phyloP scores from a whole-genome alignment of 1,139 yeast genomes.

The Kodamaea arcana region DNA sequence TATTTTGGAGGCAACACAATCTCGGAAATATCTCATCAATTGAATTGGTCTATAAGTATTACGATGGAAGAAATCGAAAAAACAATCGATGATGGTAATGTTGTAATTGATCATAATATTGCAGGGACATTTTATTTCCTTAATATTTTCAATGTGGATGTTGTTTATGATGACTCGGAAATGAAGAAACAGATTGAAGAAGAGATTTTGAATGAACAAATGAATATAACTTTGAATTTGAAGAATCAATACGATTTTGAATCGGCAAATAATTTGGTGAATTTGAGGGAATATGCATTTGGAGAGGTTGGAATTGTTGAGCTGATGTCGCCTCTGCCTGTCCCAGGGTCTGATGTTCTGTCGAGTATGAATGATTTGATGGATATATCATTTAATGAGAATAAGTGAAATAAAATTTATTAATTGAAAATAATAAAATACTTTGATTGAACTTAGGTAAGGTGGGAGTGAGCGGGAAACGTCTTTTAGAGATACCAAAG shows the following conservation, averaged over 20 bases:
- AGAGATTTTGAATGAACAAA: slow-evolving; percentile 20
- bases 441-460: no score
- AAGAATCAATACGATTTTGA: slow-evolving; percentile 12
- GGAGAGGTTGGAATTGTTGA: not conserved
- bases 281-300: slow-evolving; percentile 16
- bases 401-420: no score
- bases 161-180: slow-evolving; percentile 8
- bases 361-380: slow-evolving; percentile 4
- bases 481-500: no score
- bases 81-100: slow-evolving; percentile 52
- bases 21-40: slow-evolving; percentile 34
- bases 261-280: slow-evolving; percentile 16
- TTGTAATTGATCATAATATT: slow-evolving; percentile 65
- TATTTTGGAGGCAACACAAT: slow-evolving; percentile 34
- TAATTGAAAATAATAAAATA: no score
- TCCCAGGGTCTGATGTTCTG: slow-evolving; percentile 1
- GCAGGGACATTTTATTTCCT: slow-evolving; percentile 51
- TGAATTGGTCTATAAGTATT: slow-evolving; percentile 65
- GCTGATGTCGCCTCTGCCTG: not conserved
- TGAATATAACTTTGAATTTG: slow-evolving; percentile 14
- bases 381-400: slow-evolving; percentile 7
- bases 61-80: slow-evolving; percentile 64
- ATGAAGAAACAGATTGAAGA: slow-evolving; percentile 12
- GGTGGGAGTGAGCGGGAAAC: no score
- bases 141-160: slow-evolving; percentile 21